Evolutionary conservation across 495 filamentous ascomycete species (phyloP).

Genomic region (Hapsidospora chrysogenum): DNA sequence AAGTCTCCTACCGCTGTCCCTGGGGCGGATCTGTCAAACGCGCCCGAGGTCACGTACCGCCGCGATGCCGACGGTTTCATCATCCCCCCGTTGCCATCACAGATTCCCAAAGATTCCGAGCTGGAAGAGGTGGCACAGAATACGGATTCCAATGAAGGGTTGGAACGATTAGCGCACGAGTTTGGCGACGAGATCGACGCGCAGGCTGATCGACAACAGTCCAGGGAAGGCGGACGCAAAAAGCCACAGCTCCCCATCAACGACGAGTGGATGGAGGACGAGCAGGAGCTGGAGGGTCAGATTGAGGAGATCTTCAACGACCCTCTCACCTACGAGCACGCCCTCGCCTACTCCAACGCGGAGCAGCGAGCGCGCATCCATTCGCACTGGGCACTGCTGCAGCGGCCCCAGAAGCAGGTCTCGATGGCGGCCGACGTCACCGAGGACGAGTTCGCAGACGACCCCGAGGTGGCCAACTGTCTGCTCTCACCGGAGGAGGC

Average conservation of each 20-base stretch:
- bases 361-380: slow-evolving; percentile 17
- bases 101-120: not conserved
- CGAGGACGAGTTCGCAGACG: slow-evolving; percentile 67
- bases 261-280: slow-evolving; percentile 30
- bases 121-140: slow-evolving; percentile 3
- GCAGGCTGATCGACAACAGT: not conserved
- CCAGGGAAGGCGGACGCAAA: slow-evolving; percentile 3
- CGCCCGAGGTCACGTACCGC: slow-evolving; percentile 9
- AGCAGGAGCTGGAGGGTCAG: slow-evolving; percentile 28
- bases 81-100: slow-evolving; percentile 19
- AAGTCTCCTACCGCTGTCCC: no score
- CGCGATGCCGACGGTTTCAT: slow-evolving; percentile 37
- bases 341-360: slow-evolving; percentile 24
- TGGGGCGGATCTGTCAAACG: slow-evolving; percentile 6
- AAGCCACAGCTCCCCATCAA: slow-evolving; percentile 15
- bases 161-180: slow-evolving; percentile 15
- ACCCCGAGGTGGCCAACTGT: slow-evolving; percentile 69
- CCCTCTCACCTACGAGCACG: slow-evolving; percentile 27
- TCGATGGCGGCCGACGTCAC: slow-evolving; percentile 41
- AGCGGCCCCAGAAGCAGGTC: slow-evolving; percentile 11
- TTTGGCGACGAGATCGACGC: slow-evolving; percentile 20
- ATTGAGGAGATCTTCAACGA: slow-evolving; percentile 30
- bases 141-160: slow-evolving; percentile 4
- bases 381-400: slow-evolving; percentile 13
- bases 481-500: slow-evolving; percentile 53